phyloP scores from a whole-genome alignment of 129 eudicot genomes.

The Silybum marianum region DNA sequence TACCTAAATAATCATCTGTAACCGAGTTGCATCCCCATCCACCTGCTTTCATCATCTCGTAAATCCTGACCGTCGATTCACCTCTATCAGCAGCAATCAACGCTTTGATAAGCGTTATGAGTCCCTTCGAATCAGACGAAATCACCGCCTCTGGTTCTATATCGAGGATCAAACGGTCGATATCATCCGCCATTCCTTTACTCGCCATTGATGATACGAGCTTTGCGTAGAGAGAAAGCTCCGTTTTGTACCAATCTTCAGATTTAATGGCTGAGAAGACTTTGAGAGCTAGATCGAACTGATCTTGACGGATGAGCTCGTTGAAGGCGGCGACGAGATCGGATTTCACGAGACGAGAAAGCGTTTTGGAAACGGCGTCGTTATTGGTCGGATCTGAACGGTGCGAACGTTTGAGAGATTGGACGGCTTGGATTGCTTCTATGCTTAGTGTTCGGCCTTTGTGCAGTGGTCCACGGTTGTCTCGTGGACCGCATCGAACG shows the following conservation, averaged over 20 bases:
- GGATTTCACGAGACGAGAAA: slow-evolving; percentile 75
- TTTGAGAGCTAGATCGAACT: slow-evolving; percentile 46
- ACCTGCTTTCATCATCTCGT: slow-evolving; percentile 66
- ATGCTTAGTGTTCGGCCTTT: slow-evolving; percentile 76
- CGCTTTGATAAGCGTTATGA: slow-evolving; percentile 63
- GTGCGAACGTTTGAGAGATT: slow-evolving; percentile 80
- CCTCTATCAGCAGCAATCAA: slow-evolving; percentile 55
- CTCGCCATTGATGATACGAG: slow-evolving; percentile 47
- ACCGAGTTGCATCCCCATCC: slow-evolving; percentile 51
- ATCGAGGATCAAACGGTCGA: slow-evolving; percentile 51
- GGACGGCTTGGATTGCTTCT: slow-evolving; percentile 93
- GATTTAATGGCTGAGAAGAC: slow-evolving; percentile 66
- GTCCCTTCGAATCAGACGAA: slow-evolving; percentile 53
- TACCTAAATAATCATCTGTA: slow-evolving; percentile 70
- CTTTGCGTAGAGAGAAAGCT: slow-evolving; percentile 51
- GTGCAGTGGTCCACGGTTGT: slow-evolving; percentile 77
- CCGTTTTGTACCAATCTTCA: slow-evolving; percentile 61
- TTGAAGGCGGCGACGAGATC: slow-evolving; percentile 78
- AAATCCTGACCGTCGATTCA: slow-evolving; percentile 67
- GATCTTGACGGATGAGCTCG: slow-evolving; percentile 86
- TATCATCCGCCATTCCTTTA: slow-evolving; percentile 52
- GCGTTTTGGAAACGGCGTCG: slow-evolving; percentile 41
- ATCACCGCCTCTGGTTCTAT: slow-evolving; percentile 39
- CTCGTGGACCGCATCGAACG: slow-evolving; percentile 76
- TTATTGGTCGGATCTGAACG: slow-evolving; percentile 44